A percentile compares a stretch with the other conserved stretches of the same genome.
These are phyloP conservation scores for Gracilaria gracilis DNA, from an alignment of 23 red algal species.

Conservation along the genomic window DNA sequence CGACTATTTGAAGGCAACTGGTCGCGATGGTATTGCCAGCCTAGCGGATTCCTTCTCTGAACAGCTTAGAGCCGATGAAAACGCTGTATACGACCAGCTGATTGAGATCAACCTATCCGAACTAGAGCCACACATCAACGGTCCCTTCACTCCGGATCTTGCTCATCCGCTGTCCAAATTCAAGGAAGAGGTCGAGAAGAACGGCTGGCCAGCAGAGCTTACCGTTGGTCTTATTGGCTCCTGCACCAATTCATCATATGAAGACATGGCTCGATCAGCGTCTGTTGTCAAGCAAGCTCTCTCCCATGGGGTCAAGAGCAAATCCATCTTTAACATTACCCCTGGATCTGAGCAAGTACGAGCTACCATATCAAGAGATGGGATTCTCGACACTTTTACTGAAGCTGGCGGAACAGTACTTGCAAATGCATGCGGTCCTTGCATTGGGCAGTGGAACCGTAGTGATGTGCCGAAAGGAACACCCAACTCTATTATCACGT, in stretches of 20 bases:
- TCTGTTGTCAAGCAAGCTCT: slow-evolving; percentile 92
- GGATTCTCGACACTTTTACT: slow-evolving; percentile 88
- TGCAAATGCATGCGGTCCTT: slow-evolving; percentile 98
- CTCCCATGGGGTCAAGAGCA: slow-evolving; percentile 90
- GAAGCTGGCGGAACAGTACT: slow-evolving; percentile 94
- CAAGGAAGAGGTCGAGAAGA: slow-evolving; percentile 84
- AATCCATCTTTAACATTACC: slow-evolving; percentile 95
- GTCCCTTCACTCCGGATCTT: slow-evolving; percentile 98
- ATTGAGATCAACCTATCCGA: slow-evolving; percentile 97
- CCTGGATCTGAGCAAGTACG: slow-evolving; percentile 98
- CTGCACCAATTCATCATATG: slow-evolving; percentile 99
- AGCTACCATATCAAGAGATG: slow-evolving; percentile 96
- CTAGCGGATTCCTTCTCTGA: slow-evolving; percentile 85
- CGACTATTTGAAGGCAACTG: slow-evolving; percentile 93
- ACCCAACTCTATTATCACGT: slow-evolving; percentile 96
- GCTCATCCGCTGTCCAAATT: slow-evolving; percentile 95
- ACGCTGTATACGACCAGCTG: slow-evolving; percentile 91
- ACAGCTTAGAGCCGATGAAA: slow-evolving; percentile 84
- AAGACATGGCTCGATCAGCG: slow-evolving; percentile 90
- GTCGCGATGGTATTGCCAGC: slow-evolving; percentile 76
- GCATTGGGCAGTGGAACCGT: slow-evolving; percentile 99
- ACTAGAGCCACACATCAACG: slow-evolving; percentile 96
- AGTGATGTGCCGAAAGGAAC: slow-evolving; percentile 95
- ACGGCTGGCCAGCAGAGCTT: slow-evolving; percentile 91
- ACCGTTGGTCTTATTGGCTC: slow-evolving; percentile 93